A percentile compares a stretch with the other conserved stretches of the same genome.
Conservation (phyloP, 306 rosid species). For the Cercis canadensis region DNA sequence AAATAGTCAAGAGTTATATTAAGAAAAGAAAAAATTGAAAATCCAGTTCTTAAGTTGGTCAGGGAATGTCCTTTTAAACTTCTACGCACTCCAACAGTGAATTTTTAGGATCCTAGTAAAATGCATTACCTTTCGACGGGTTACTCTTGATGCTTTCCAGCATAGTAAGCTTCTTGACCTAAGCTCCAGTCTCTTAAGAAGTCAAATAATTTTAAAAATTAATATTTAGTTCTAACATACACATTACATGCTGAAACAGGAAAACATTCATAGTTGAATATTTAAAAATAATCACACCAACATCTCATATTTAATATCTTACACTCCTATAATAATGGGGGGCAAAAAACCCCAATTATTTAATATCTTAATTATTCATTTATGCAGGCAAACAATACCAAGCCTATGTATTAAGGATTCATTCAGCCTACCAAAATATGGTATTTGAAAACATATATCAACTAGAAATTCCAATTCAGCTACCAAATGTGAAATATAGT, state of each 20-base stretch:
- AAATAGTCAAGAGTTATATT: too few relatives aligned
- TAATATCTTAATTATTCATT: constrained; percentile 19
- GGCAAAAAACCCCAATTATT: too few relatives aligned
- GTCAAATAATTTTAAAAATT: constrained; percentile 26
- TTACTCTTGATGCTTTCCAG: constrained; percentile 85
- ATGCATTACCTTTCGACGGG: constrained; percentile 76
- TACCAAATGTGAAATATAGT: background rate
- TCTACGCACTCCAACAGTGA: constrained; percentile 3
- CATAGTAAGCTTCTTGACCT: constrained; percentile 91
- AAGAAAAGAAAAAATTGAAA: too few relatives aligned
- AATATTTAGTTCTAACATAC: too few relatives aligned
- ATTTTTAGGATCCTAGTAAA: constrained; percentile 25
- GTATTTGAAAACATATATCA: background rate
- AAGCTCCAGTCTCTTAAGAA: constrained; percentile 89
- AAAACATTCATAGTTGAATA: too few relatives aligned
- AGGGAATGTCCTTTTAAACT: too few relatives aligned
- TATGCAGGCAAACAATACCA: background rate
- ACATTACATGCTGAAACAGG: too few relatives aligned
- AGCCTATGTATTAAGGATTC: background rate
- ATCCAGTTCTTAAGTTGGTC: too few relatives aligned
- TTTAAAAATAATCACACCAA: too few relatives aligned
- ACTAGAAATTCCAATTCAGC: background rate
- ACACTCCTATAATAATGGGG: background rate
- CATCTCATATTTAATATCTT: too few relatives aligned
- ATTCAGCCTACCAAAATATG: background rate